Conservation (phyloP, 176 grass and related monocot genomes). For the Aegilops sharonensis region DNA sequence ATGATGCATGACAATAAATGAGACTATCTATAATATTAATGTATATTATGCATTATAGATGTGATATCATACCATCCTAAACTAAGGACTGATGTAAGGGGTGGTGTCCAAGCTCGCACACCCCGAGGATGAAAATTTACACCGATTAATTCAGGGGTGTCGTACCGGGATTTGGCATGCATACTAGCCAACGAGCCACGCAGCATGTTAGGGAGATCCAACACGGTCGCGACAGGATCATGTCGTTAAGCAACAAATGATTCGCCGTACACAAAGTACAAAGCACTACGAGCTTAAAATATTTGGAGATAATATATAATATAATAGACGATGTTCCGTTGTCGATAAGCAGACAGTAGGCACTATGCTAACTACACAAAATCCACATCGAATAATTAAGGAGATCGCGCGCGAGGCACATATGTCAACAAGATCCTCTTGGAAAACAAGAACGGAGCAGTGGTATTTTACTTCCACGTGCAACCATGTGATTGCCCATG, state of each 20-base stretch:
- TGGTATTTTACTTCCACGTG: not conserved
- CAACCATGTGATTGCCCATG: not conserved
- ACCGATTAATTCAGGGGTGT: no score
- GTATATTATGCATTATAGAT: no score
- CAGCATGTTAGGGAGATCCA: not conserved
- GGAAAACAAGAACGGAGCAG: not conserved
- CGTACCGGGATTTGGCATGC: no score
- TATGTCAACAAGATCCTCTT: not conserved
- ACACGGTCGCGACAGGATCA: not conserved
- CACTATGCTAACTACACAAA: not conserved
- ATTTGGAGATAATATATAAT: not conserved
- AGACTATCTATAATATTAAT: no score
- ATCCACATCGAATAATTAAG: not conserved
- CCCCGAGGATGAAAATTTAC: no score
- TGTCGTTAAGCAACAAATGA: not conserved
- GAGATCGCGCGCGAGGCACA: not conserved
- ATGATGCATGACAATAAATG: no score
- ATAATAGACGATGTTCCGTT: not conserved
- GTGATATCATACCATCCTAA: no score
- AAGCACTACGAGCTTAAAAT: not conserved
- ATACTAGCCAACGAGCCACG: not conserved
- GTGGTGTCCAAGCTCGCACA: no score
- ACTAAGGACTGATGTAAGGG: no score
- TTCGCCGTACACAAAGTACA: not conserved
- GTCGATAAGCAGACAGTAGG: not conserved